A percentile compares a stretch with the other conserved stretches of the same genome.
Conservation (phyloP, 805 yeast species). For the Metschnikowia baotianmanensis region DNA sequence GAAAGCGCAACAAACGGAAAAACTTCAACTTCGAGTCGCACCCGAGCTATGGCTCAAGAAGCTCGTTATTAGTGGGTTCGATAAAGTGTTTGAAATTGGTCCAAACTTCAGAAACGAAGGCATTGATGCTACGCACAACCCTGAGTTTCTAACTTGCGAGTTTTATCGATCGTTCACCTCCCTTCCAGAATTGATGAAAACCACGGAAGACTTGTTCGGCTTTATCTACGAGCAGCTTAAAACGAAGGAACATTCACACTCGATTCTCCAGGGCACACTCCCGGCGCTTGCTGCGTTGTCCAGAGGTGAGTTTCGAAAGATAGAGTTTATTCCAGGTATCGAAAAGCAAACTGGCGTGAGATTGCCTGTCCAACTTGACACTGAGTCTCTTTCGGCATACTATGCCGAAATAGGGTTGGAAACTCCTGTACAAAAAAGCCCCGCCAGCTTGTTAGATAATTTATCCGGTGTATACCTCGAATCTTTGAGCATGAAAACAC, state of each 20-base stretch:
- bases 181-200: conserved; percentile 60
- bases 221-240: conserved; percentile 35
- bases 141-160: conserved; percentile 90
- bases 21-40: conserved; percentile 75
- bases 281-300: conserved; percentile 17
- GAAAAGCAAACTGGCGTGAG: conserved; percentile 49
- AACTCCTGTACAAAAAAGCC: conserved; percentile 42
- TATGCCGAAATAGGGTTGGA: conserved; percentile 36
- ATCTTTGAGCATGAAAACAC: conserved; percentile 44
- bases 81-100: conserved; percentile 84
- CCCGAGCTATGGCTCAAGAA: conserved; percentile 94
- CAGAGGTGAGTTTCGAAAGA: conserved; percentile 22
- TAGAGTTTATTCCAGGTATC: conserved; percentile 68
- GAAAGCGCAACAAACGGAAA: conserved; percentile 33
- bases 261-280: conserved; percentile 18
- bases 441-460: conserved; percentile 62
- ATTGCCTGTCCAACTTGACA: conserved; percentile 47
- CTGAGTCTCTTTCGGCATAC: conserved; percentile 41
- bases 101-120: conserved; percentile 89
- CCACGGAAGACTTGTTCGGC: conserved; percentile 59
- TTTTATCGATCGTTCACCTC: conserved; percentile 74
- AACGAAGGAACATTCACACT: conserved; percentile 10
- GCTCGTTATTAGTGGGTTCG: conserved; percentile 79
- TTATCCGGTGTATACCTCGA: conserved; percentile 65
- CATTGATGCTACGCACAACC: conserved; percentile 87